phyloP scores from a whole-genome alignment of 2,329 filamentous ascomycete genomes.

The Didymosphaeria variabile region DNA sequence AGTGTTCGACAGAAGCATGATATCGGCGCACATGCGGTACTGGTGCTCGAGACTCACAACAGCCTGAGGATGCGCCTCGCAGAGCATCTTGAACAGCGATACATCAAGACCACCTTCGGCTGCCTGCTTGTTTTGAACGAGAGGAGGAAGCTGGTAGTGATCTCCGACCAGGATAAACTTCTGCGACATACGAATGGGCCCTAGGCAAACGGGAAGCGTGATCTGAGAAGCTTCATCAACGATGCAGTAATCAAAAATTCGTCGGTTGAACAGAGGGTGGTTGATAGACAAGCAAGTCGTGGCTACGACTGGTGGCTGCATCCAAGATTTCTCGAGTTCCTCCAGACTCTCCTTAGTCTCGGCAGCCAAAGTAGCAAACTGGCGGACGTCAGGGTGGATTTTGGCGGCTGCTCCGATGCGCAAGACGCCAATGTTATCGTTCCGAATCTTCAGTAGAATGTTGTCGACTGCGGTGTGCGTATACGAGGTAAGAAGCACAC shows the following conservation, averaged over 20 bases:
- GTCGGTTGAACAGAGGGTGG: constrained; percentile 86
- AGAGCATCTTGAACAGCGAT: constrained; percentile 92
- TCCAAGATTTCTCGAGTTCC: constrained; percentile 84
- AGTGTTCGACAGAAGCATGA: constrained; percentile 92
- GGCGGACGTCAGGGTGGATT: constrained; percentile 84
- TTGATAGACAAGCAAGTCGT: constrained; percentile 94
- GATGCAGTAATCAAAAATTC: constrained; percentile 96
- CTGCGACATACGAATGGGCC: constrained; percentile 89
- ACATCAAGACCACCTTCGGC: constrained; percentile 87
- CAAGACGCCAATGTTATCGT: constrained; percentile 79
- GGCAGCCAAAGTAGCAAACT: constrained; percentile 82
- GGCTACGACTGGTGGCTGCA: constrained; percentile 86
- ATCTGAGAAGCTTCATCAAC: constrained; percentile 98
- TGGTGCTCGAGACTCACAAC: constrained; percentile 95
- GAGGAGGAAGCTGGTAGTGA: constrained; percentile 92
- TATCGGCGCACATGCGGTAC: constrained; percentile 97
- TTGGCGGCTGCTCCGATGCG: constrained; percentile 87
- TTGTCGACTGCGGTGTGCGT: constrained; percentile 99
- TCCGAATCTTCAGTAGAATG: constrained; percentile 88
- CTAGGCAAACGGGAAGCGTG: constrained; percentile 91
- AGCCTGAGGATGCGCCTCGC: constrained; percentile 84
- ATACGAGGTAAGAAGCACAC: constrained; percentile 91
- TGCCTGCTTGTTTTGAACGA: constrained; percentile 92
- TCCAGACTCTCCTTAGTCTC: constrained; percentile 79
- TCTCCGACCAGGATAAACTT: constrained; percentile 97